phyloP scores from a whole-genome alignment of 176 grass and related monocot species.

The Aegilops umbellulata region DNA sequence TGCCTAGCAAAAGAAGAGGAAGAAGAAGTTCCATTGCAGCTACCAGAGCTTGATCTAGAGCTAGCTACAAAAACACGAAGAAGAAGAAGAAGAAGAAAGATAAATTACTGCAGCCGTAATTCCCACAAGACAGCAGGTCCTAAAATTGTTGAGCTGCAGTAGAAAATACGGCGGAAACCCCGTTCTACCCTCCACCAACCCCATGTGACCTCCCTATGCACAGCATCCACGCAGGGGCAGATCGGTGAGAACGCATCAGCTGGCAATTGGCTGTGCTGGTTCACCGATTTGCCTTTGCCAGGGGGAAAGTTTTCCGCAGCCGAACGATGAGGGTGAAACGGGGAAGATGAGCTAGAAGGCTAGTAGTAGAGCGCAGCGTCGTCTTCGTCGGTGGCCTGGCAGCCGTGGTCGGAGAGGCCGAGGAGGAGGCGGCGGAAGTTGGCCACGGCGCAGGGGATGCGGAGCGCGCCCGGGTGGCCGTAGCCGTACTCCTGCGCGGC shows the following conservation, averaged over 20 bases:
- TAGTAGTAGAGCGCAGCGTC: not conserved
- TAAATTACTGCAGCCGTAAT: too few relatives aligned
- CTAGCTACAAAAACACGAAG: too few relatives aligned
- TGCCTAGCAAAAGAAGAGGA: not conserved
- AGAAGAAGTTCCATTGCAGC: conserved; percentile 2
- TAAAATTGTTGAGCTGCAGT: not conserved
- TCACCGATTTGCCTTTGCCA: not conserved
- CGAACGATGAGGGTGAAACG: not conserved
- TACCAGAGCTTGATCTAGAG: not conserved
- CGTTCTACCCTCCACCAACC: not conserved
- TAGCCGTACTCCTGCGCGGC: conserved; percentile 96
- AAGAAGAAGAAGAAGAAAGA: too few relatives aligned
- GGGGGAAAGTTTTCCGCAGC: too few relatives aligned
- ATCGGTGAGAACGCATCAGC: not conserved
- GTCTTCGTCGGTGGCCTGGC: not conserved
- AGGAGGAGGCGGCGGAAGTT: conserved; percentile 59
- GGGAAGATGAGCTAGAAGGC: not conserved
- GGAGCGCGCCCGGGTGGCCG: conserved; percentile 72
- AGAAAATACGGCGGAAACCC: conserved; percentile 8
- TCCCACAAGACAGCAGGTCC: too few relatives aligned
- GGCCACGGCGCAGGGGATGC: conserved; percentile 77
- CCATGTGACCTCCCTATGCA: conserved; percentile 1
- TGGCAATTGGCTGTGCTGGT: conserved; percentile 15
- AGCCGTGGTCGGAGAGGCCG: conserved; percentile 24
- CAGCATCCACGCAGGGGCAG: conserved; percentile 26